A percentile compares a stretch with the other conserved stretches of the same genome.
Evolutionary conservation across 1,284 basidiomycete species (phyloP).

Genomic region (Pascua sp.): DNA sequence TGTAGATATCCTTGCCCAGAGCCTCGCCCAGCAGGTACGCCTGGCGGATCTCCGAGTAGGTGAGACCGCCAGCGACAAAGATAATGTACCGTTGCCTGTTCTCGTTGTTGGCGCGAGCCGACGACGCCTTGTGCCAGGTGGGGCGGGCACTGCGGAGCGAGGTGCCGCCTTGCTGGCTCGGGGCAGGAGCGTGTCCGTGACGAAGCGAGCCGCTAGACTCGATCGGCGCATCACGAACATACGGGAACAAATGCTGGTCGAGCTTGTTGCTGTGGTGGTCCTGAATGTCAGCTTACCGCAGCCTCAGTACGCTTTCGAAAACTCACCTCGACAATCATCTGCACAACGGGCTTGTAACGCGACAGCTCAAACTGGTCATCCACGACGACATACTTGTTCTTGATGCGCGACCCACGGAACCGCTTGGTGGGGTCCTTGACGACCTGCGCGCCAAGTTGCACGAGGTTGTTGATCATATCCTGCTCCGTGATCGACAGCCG

Average conservation of each 20-base stretch:
- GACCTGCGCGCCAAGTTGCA: conserved; percentile 77
- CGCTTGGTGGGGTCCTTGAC: conserved; percentile 46
- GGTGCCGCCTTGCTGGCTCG: conserved; percentile 1
- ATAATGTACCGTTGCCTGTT: conserved; percentile 75
- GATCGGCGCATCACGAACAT: conserved; percentile 78
- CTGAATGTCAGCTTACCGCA: conserved; percentile 34
- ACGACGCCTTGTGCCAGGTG: conserved; percentile 67
- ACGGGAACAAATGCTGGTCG: conserved; percentile 79
- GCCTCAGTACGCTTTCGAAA: no score
- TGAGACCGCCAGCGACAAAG: conserved; percentile 93
- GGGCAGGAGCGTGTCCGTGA: conserved; percentile 2
- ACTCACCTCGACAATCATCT: conserved; percentile 77
- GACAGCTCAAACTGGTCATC: conserved; percentile 96
- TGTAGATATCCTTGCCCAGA: conserved; percentile 82
- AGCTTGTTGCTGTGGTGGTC: conserved; percentile 71
- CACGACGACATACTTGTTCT: conserved; percentile 62
- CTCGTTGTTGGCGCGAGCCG: conserved; percentile 41
- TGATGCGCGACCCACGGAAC: conserved; percentile 73
- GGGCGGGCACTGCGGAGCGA: conserved; percentile 75
- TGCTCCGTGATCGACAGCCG: conserved; percentile 82
- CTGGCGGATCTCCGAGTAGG: conserved; percentile 89
- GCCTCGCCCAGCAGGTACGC: conserved; percentile 73
- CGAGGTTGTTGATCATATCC: conserved; percentile 86
- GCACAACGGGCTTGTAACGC: conserved; percentile 82
- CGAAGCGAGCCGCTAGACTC: conserved; percentile 30